phyloP scores from a whole-genome alignment of 257 asterid genomes.

The Perilla frutescens region DNA sequence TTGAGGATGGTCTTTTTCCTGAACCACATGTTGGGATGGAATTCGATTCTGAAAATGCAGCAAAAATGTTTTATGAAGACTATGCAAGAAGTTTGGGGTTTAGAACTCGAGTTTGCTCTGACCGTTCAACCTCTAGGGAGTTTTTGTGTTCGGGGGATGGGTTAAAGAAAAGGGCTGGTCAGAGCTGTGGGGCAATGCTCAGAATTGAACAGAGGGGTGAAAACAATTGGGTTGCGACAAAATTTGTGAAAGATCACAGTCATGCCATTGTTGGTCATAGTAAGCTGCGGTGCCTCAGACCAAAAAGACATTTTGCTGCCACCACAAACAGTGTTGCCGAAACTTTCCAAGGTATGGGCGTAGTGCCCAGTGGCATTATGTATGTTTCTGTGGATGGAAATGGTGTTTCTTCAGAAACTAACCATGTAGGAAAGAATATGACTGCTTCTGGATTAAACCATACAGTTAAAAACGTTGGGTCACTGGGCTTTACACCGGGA shows the following conservation, averaged over 20 bases:
- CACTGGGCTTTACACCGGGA: constrained; percentile 45
- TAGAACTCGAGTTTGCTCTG: constrained; percentile 45
- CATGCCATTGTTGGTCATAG: constrained; percentile 51
- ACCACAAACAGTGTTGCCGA: constrained; percentile 50
- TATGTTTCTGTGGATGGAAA: constrained; percentile 73
- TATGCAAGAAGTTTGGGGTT: constrained; percentile 73
- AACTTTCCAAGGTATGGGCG: constrained; percentile 48
- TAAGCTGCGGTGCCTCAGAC: constrained; percentile 61
- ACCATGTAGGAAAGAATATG: constrained; percentile 48
- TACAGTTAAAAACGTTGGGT: constrained; percentile 39
- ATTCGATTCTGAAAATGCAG: constrained; percentile 68
- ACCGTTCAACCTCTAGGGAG: constrained; percentile 49
- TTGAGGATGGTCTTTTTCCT: constrained; percentile 40
- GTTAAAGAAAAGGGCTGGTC: constrained; percentile 55
- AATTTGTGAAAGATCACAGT: constrained; percentile 70
- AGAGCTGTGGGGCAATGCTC: constrained; percentile 76
- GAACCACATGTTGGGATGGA: constrained; percentile 81
- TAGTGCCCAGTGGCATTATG: constrained; percentile 82
- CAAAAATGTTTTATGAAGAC: constrained; percentile 64
- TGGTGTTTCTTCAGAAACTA: constrained; percentile 46
- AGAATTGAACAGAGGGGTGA: constrained; percentile 58
- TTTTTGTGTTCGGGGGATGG: constrained; percentile 63
- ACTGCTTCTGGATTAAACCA: constrained; percentile 47
- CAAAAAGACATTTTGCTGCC: constrained; percentile 63
- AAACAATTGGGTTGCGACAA: constrained; percentile 72